Evolutionary conservation across 208 protist genomes (phyloP), one percentile per base, ranked within the genome.

Genomic region (Wallacemonas collosoma): DNA sequence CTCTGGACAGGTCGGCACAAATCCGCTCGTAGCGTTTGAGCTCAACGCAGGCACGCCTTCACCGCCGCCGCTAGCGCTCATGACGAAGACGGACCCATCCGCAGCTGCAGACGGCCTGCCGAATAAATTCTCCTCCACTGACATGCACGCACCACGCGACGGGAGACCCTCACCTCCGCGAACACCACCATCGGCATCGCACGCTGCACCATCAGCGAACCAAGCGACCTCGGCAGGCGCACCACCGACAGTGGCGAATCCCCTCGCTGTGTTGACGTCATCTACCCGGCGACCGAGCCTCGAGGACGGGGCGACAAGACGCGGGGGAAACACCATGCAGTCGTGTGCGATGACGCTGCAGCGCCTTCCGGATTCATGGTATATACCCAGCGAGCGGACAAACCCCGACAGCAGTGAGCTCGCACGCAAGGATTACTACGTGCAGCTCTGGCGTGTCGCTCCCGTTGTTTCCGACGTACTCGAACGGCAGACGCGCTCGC

Each of bases 391-490:
- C 15, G 60, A 65, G 60, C 4, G 41, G n/a, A 65, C 60, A 8
- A 65, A 65, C 60, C 60, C 60, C 0, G 60, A 65, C 60, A 65
- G 60, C 60, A 36, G 60, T n/a, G 60, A 65, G 43, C 4, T 38
- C 11, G 60, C 60, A 17, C 60, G 60, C 3, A 65, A 50, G 60
- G 60, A 65, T n/a, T 65, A 65, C 43, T 65, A 65, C 60, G 60
- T 65, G 15, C 60, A 65, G 60, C 36, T 65, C 15, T 65, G 60
- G 60, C 60, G 60, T n/a, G 60, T 50, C n/a, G 60, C 60, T 4
- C 60, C 60, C 9, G n/a, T 12, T 6, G 60, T 65, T 6, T 53
- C 60, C 5, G 60, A 65, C 40, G 60, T 5, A 41, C 60, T 65
- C n/a, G 60, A 65, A 14, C 3, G 5, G 43, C 36, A 65, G 26